Evolutionary conservation across 768 basidiomycete genomes (phyloP), one percentile per base, ranked within the genome.

Genomic region (Naematelia encephala): DNA sequence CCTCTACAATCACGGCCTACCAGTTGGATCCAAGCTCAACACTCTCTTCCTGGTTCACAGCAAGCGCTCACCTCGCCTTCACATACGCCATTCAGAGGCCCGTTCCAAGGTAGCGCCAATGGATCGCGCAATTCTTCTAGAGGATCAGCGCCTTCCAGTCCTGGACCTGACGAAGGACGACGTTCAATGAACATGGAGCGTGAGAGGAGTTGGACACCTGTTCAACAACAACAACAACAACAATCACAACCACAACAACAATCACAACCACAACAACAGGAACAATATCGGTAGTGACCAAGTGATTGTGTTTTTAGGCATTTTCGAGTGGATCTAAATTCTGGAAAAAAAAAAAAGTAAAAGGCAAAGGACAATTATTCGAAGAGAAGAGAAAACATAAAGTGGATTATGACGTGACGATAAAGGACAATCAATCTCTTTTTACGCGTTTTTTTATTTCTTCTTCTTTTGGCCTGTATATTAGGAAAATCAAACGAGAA

Each of bases 201-300:
- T 26, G 72, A 71, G 39, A 39, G 69, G 46, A 60, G 54, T 42
- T 63, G 72, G 69, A 69, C 70, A 34, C 67, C 70, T 11, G 51
- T 60, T n/a, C 48, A 47, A 13, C 52, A 66, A 22, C 60, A 59
- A 19, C 57, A 56, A 56, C 61, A 51, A 48, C 22, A 8, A 39
- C 34, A 39, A 39, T 16, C 34, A 8, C 34, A 39, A 39, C 34
- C 8, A 16, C 34, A 39, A 39, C 34, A 39, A 16, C 34, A 39
- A 16, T 16, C 8, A 39, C 8, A 39, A 39, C 34, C n/a, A n/a
- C n/a, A 39, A 16, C 34, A 39, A 16, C 34, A 39, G 16, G 34
- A 39, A 39, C 34, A 8, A 16, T 39, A 39, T 39, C 34, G 34
- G 34, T 39, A 39, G n/a, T n/a, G n/a, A n/a, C n/a, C n/a, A n/a